Conservation (phyloP, 2,329 filamentous ascomycete genomes). For the Neocatenulostroma microsporum region DNA sequence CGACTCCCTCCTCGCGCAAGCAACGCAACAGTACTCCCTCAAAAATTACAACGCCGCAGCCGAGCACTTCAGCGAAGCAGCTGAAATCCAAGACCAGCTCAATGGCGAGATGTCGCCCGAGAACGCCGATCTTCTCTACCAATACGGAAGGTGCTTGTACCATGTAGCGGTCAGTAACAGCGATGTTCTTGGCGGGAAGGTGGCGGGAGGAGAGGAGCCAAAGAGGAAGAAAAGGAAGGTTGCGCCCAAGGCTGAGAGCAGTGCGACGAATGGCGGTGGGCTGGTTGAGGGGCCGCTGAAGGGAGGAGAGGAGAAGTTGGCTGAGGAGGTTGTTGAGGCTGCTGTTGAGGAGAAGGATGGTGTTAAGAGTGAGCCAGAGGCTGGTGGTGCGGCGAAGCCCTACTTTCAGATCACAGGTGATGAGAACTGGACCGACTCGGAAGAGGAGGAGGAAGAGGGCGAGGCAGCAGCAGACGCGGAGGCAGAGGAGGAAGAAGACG, state of each 20-base stretch:
- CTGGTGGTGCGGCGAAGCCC: constrained; percentile 53
- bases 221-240: constrained; percentile 44
- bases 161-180: constrained; percentile 90
- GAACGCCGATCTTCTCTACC: constrained; percentile 89
- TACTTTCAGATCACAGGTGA: constrained; percentile 91
- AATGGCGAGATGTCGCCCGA: constrained; percentile 86
- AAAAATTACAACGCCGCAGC: constrained; percentile 82
- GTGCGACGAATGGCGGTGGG: constrained; percentile 25
- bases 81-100: constrained; percentile 79
- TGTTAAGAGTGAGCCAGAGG: constrained; percentile 30
- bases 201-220: constrained; percentile 51
- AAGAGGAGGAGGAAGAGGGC: constrained; percentile 48
- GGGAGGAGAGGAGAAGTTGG: constrained; percentile 32
- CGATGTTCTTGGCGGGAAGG: constrained; percentile 81
- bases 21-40: constrained; percentile 77
- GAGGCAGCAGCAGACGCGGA: constrained; percentile 38
- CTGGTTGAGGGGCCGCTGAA: constrained; percentile 25
- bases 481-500: constrained; percentile 49
- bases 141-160: constrained; percentile 89
- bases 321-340: constrained; percentile 35
- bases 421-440: constrained; percentile 83
- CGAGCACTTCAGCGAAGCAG: constrained; percentile 81
- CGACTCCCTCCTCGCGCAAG: constrained; percentile 68
- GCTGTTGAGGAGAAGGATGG: constrained; percentile 40
- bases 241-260: constrained; percentile 17